Percentiles rank a stretch among this genome's conserved stretches.
phyloP scores from a whole-genome alignment of 805 yeast genomes.

The Clavispora asparagi region DNA sequence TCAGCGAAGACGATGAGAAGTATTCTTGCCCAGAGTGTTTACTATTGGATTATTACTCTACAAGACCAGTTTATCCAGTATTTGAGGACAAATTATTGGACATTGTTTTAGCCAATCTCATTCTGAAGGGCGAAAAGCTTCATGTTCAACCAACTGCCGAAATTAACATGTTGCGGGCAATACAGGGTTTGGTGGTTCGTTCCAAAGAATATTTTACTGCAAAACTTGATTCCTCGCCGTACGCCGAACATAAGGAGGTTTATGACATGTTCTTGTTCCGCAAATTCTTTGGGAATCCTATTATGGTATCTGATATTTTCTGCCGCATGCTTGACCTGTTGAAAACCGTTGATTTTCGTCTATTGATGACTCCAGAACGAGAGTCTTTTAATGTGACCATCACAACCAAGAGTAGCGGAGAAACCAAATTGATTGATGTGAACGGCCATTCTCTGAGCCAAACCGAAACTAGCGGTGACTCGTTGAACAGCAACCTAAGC shows the following conservation, averaged over 20 bases:
- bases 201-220: background rate
- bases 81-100: conserved; percentile 1
- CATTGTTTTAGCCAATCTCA: background rate
- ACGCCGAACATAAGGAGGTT: background rate
- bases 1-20: conserved; percentile 12
- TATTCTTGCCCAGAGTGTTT: conserved; percentile 14
- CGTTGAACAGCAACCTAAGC: background rate
- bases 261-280: conserved; percentile 11
- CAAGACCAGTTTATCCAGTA: background rate
- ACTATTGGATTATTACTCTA: background rate
- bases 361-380: background rate
- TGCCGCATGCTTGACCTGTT: background rate
- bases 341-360: background rate
- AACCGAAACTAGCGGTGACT: background rate
- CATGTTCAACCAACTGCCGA: conserved; percentile 4
- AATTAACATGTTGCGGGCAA: conserved; percentile 1
- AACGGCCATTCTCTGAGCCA: background rate
- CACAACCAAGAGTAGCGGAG: background rate
- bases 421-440: background rate
- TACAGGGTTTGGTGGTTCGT: background rate
- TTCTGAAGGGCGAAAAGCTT: background rate
- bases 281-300: conserved; percentile 13
- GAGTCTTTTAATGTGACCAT: background rate
- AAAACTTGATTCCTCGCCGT: background rate
- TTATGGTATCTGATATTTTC: background rate